Conservation (phyloP, 2,329 filamentous ascomycete species). For the Exserohilum turcica region DNA sequence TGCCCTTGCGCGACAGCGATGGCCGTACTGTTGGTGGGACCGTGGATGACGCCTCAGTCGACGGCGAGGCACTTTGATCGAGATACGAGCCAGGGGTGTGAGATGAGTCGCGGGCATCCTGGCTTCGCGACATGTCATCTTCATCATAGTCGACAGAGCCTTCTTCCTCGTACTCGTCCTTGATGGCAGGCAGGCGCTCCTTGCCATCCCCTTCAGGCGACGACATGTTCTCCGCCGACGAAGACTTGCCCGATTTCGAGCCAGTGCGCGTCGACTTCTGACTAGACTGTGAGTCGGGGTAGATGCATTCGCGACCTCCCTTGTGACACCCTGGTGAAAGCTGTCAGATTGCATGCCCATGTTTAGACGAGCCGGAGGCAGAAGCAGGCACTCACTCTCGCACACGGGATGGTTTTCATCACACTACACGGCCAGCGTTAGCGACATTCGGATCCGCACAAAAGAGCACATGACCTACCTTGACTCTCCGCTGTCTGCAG, state of each 20-base stretch:
- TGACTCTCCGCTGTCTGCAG: conserved; percentile 86
- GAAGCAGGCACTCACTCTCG: conserved; percentile 61
- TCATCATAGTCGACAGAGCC: conserved; percentile 41
- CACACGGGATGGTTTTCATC: conserved; percentile 88
- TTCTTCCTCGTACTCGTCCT: conserved; percentile 55
- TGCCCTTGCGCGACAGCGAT: conserved; percentile 41
- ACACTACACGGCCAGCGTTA: conserved; percentile 63
- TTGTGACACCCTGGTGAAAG: conserved; percentile 75
- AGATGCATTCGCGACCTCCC: conserved; percentile 86
- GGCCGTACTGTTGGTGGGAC: conserved; percentile 36
- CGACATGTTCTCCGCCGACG: conserved; percentile 54
- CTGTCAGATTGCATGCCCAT: conserved; percentile 23
- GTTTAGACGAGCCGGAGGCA: conserved; percentile 9
- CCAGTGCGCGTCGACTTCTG: conserved; percentile 54
- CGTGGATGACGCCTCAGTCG: conserved; percentile 54
- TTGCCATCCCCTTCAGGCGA: conserved; percentile 55
- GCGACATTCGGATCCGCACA: too few relatives aligned
- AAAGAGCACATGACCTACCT: conserved; percentile 50
- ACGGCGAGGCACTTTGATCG: conserved; percentile 59
- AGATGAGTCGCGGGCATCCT: conserved; percentile 42
- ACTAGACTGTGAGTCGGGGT: conserved; percentile 72
- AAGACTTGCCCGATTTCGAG: conserved; percentile 51
- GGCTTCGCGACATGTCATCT: conserved; percentile 24
- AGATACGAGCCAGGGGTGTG: conserved; percentile 48
- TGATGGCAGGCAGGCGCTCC: conserved; percentile 50